Evolutionary conservation across 768 basidiomycete genomes (phyloP), one percentile per base, ranked within the genome.

Genomic region (Dictyophora rubrovolvata): DNA sequence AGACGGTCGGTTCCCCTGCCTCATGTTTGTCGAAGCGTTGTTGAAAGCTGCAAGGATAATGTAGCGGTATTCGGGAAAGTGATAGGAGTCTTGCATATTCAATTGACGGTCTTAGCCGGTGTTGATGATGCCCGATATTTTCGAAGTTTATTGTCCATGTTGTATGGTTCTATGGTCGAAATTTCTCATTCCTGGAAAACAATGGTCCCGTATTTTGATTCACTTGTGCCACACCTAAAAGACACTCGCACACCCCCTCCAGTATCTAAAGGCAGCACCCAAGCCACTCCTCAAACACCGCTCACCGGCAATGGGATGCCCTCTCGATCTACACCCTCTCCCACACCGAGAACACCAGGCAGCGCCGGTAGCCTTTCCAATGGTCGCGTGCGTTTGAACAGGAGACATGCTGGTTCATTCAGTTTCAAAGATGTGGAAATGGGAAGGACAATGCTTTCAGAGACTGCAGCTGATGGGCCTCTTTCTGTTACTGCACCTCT

Each of bases 391-490:
- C 82, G 83, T 23, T 84, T 79, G 53, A 78, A 82, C 21, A 78
- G 93, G 48, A 78, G 93, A 37, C 89, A 95, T 69, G 93, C 89
- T 5, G 93, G 93, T n/a, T 95, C 93, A 3, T 97, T 95, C 73
- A 95, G 93, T 62, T 84, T 79, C 22, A 88, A 91, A 67, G 93
- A 96, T 68, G 87, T 95, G 6, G 86, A 95, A 67, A 84, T 89
- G 54, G 93, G 93, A 46, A 90, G 85, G 70, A 76, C 81, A 56
- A 69, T 89, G 53, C 86, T 89, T 8, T 85, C 85, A n/a, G 80
- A 81, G 63, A 79, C 83, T 10, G 33, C 50, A 49, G 59, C 73
- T 1, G 67, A 69, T 2, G 70, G 66, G 1, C 65, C 63, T 11
- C 8, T 61, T 59, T 54, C 63, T 63, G 17, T 74, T 77, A 42